These are phyloP conservation scores for Candida pseudocylindracea DNA, from an alignment of 1,139 yeast genomes.

Conservation along the genomic window DNA sequence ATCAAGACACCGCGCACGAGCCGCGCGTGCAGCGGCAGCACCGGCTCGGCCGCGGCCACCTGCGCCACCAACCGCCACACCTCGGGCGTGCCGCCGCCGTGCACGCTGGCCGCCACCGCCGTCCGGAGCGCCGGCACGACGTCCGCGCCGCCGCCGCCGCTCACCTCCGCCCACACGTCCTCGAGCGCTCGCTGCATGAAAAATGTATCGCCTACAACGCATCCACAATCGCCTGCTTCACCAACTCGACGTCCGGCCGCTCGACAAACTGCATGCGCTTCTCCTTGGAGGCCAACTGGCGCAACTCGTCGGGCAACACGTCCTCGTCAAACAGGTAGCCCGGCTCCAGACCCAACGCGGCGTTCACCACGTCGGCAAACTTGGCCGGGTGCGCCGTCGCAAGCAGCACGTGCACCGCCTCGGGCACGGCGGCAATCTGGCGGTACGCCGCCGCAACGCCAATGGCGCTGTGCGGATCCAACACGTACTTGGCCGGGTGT, in stretches of 20 bases:
- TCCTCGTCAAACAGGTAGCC: conserved; percentile 73
- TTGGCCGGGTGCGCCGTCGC: conserved; percentile 98
- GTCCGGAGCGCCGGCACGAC: too few species aligned
- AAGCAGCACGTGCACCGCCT: conserved; percentile 45
- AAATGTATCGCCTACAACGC: conserved; percentile 15
- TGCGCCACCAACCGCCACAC: too few species aligned
- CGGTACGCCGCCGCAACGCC: conserved; percentile 58
- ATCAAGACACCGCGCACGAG: too few species aligned
- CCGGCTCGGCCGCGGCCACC: too few species aligned
- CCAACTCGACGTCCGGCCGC: conserved; percentile 46
- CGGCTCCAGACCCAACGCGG: conserved; percentile 39
- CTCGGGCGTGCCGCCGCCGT: too few species aligned
- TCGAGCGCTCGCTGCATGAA: too few species aligned
- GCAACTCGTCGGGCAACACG: conserved; percentile 78
- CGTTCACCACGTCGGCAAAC: conserved; percentile 86
- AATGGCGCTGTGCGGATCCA: conserved; percentile 94
- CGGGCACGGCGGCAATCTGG: conserved; percentile 13
- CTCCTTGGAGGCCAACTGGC: conserved; percentile 42
- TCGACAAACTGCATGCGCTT: conserved; percentile 63
- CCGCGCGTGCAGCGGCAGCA: too few species aligned
- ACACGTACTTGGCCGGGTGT: conserved; percentile 49
- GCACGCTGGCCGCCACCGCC: too few species aligned
- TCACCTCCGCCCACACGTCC: too few species aligned
- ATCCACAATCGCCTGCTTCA: conserved; percentile 54
- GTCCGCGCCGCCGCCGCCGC: too few species aligned